phyloP scores from a whole-genome alignment of 139 green algal species.

The Asterochloris erici region DNA sequence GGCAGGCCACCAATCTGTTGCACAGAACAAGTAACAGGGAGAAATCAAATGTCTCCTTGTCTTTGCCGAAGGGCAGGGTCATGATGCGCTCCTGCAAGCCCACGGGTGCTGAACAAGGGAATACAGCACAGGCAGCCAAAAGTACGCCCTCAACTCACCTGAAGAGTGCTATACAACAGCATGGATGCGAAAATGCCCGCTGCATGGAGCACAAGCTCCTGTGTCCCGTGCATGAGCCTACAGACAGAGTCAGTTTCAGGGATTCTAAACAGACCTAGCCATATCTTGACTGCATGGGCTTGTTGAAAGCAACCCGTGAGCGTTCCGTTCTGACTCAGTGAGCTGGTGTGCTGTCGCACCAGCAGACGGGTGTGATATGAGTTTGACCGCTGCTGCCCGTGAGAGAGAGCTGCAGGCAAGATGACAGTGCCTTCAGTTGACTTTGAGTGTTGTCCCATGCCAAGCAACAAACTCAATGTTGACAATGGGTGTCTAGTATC shows the following conservation, averaged over 20 bases:
- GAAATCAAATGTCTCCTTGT: slow-evolving; percentile 79
- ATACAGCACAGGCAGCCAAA: not conserved
- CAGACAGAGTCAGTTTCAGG: not conserved
- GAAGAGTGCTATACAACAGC: not conserved
- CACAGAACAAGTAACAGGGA: slow-evolving; percentile 94
- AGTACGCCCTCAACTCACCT: not conserved
- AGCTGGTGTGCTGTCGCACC: not conserved
- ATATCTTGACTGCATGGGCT: no score
- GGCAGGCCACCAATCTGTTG: slow-evolving; percentile 85
- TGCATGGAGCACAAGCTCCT: not conserved
- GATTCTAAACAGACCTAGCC: no score
- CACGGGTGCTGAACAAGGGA: not conserved
- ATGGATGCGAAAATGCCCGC: not conserved
- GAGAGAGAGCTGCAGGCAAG: slow-evolving; percentile 13
- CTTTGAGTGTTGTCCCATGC: no score
- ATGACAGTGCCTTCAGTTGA: not conserved
- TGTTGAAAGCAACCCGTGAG: no score
- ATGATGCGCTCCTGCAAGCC: slow-evolving; percentile 92
- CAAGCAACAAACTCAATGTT: no score
- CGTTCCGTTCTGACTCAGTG: not conserved
- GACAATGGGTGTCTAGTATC: no score
- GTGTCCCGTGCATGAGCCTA: not conserved
- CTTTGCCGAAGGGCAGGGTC: slow-evolving; percentile 52
- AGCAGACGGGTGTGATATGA: not conserved
- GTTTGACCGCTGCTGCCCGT: slow-evolving; percentile 3